These are phyloP conservation scores for Pleodorina starrii DNA, from an alignment of 139 green algal genomes.

Conservation along the genomic window DNA sequence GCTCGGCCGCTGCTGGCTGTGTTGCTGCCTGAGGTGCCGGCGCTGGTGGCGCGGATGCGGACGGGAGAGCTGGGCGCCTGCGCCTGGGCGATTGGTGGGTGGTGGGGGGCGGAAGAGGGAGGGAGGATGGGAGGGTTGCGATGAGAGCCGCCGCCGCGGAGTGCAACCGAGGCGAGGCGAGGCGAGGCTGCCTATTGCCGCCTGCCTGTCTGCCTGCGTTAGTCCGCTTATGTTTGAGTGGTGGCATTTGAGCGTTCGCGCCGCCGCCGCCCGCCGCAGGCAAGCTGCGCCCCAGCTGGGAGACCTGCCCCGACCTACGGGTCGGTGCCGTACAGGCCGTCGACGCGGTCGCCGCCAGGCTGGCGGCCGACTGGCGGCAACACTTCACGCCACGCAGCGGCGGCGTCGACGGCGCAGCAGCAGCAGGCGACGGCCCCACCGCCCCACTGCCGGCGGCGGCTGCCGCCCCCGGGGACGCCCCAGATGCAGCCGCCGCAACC, in stretches of 20 bases:
- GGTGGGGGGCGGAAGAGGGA: too few species aligned
- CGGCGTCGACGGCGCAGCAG: neutral
- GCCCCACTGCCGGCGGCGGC: neutral
- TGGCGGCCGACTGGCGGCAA: neutral
- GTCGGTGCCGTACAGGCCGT: neutral
- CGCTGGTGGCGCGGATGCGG: neutral
- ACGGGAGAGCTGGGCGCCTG: neutral
- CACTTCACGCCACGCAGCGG: neutral
- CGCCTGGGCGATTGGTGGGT: constrained; percentile 20
- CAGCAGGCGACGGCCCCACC: neutral
- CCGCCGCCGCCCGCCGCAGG: too few species aligned
- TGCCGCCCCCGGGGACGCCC: neutral
- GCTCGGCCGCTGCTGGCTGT: neutral
- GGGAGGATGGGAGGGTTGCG: too few species aligned
- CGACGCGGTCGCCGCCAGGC: neutral
- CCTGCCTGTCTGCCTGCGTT: too few species aligned
- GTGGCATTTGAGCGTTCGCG: too few species aligned
- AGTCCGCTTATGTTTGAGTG: too few species aligned
- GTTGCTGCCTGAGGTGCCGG: neutral
- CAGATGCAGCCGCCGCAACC: neutral
- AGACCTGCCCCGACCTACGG: neutral
- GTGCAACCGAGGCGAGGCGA: too few species aligned
- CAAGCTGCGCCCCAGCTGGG: constrained; percentile 25
- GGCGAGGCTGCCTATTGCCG: too few species aligned
- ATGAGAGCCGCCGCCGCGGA: too few species aligned